Conservation (phyloP, 75 land plant genomes). For the Chamaecyparis obtusa region DNA sequence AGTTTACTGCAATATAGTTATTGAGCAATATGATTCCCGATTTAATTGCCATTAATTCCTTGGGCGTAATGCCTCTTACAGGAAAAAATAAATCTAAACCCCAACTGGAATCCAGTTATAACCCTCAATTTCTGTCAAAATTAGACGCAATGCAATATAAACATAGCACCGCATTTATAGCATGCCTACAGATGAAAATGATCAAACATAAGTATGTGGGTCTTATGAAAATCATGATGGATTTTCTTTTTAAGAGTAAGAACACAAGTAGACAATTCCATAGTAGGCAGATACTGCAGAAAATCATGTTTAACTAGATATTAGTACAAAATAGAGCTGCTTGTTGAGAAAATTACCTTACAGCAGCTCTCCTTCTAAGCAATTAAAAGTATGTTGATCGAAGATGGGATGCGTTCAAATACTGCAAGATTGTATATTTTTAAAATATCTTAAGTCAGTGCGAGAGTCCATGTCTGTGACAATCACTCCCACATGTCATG, state of each 20-base stretch:
- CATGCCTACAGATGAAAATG: not conserved
- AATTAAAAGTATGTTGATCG: not conserved
- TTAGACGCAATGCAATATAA: not conserved
- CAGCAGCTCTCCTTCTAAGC: not conserved
- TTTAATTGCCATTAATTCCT: not conserved
- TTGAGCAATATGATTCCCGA: not conserved
- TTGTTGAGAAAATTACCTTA: not conserved
- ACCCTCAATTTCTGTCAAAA: not conserved
- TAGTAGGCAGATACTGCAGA: not conserved
- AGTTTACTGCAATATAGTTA: not conserved
- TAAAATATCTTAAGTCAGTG: too few relatives aligned
- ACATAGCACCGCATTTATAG: not conserved
- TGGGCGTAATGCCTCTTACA: not conserved
- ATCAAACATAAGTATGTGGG: not conserved
- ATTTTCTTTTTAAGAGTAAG: not conserved
- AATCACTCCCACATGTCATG: too few relatives aligned
- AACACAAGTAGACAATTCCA: not conserved
- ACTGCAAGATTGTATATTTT: not conserved
- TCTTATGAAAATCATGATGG: not conserved
- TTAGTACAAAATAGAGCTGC: too few relatives aligned
- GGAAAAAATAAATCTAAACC: not conserved
- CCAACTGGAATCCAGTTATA: not conserved
- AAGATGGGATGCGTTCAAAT: not conserved
- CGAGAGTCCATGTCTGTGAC: too few relatives aligned
- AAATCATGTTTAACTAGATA: not conserved